These are phyloP conservation scores for Ceratocystis ficicola DNA, from an alignment of 2,329 filamentous ascomycete species.

Conservation along the genomic window DNA sequence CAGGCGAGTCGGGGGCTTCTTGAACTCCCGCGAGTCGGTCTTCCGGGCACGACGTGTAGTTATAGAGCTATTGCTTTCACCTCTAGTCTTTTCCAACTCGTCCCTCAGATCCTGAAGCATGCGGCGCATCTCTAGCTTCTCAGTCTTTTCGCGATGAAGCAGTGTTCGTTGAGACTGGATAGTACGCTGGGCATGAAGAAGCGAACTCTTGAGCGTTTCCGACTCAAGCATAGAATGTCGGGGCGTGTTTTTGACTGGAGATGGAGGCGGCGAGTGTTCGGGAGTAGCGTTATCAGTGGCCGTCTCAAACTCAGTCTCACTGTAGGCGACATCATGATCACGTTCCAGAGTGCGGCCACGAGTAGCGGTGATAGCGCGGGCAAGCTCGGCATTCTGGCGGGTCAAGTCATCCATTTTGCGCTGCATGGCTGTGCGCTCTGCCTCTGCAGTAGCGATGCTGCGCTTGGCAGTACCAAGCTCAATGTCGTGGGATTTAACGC, in stretches of 20 bases:
- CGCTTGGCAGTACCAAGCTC: conserved; percentile 77
- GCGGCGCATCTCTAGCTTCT: conserved; percentile 89
- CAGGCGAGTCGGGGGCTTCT: conserved; percentile 60
- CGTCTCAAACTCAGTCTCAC: conserved; percentile 52
- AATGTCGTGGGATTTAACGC: conserved; percentile 73
- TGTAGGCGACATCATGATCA: conserved; percentile 45
- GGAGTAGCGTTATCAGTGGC: conserved; percentile 61
- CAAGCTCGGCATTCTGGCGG: conserved; percentile 81
- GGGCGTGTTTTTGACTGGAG: conserved; percentile 75
- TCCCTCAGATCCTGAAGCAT: conserved; percentile 92
- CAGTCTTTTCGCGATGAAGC: conserved; percentile 94
- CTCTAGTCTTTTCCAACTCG: conserved; percentile 64
- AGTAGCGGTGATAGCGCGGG: conserved; percentile 65
- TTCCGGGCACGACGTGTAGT: conserved; percentile 48
- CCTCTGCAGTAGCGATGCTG: conserved; percentile 63
- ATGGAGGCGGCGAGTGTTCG: conserved; percentile 80
- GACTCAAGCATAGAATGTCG: conserved; percentile 86
- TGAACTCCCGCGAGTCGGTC: conserved; percentile 54
- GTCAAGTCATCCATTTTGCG: conserved; percentile 79
- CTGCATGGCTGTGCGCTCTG: conserved; percentile 65
- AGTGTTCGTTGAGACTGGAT: conserved; percentile 93
- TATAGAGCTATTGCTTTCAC: conserved; percentile 35
- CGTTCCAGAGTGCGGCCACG: conserved; percentile 55
- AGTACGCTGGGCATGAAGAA: conserved; percentile 88
- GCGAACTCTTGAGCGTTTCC: conserved; percentile 86